A percentile compares a stretch with the other conserved stretches of the same genome.
Evolutionary conservation across 768 basidiomycete species (phyloP).

Genomic region (Tulasnella sp.): DNA sequence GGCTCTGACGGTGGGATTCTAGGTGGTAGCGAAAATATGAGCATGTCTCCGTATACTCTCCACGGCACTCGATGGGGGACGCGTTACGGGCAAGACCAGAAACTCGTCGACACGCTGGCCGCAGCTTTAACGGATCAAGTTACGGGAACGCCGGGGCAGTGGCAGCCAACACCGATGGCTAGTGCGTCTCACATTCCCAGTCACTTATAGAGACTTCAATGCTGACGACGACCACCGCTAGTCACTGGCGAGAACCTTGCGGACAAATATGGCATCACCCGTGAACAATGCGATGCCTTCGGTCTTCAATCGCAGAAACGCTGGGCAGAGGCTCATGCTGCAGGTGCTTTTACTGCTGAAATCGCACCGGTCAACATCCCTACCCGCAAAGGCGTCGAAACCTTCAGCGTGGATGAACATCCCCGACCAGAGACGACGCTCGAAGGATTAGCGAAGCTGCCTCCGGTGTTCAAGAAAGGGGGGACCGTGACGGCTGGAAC

Average conservation of each 20-base stretch:
- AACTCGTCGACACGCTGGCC: conserved; percentile 30
- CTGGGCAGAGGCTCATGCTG: conserved; percentile 20
- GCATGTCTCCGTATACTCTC: conserved; percentile 24
- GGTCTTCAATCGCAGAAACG: conserved; percentile 28
- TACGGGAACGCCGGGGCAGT: conserved; percentile 18
- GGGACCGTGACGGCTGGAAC: conserved; percentile 30
- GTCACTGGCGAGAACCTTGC: conserved; percentile 33
- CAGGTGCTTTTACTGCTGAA: conserved; percentile 15
- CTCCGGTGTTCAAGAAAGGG: conserved; percentile 26
- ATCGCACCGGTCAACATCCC: conserved; percentile 14
- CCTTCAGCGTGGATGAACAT: conserved; percentile 25
- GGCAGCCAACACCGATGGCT: conserved; percentile 25
- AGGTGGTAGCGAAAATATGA: conserved; percentile 17
- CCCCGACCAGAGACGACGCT: conserved; percentile 27
- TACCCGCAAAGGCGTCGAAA: conserved; percentile 8
- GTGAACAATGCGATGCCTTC: conserved; percentile 29
- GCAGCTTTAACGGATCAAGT: conserved; percentile 29
- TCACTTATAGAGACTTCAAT: background rate
- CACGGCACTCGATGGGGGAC: conserved; percentile 27
- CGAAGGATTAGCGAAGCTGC: conserved; percentile 23
- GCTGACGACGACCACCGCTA: background rate
- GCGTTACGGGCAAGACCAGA: conserved; percentile 28
- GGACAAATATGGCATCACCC: conserved; percentile 29
- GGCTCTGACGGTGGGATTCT: too few relatives aligned
- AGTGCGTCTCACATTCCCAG: conserved; percentile 16